Conservation (phyloP, 805 yeast species). For the Lipomyces anomalus region DNA sequence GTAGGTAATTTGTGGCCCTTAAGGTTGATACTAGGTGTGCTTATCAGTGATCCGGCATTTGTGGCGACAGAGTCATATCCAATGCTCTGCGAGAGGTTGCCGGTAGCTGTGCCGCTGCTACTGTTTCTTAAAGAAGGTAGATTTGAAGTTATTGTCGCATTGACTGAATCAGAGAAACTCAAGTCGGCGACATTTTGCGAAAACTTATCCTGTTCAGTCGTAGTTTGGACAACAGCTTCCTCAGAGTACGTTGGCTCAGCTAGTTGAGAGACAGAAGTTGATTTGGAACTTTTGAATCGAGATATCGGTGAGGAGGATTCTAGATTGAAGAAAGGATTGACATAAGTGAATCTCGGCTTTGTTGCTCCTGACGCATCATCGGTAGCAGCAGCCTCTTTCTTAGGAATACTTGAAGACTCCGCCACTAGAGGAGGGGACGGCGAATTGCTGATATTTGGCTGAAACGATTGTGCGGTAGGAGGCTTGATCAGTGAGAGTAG, state of each 20-base stretch:
- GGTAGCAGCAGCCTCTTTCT: too few species aligned
- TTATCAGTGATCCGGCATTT: neutral
- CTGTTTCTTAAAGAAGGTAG: neutral
- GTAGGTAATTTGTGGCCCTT: neutral
- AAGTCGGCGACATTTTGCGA: too few species aligned
- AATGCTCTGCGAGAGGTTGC: neutral
- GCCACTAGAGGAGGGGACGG: too few species aligned
- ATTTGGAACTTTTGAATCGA: neutral
- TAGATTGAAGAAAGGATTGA: constrained; percentile 15
- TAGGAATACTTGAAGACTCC: too few species aligned
- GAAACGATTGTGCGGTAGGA: too few species aligned
- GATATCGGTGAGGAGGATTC: constrained; percentile 9
- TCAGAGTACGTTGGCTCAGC: too few species aligned
- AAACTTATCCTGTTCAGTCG: too few species aligned
- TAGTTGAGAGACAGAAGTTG: constrained; percentile 3
- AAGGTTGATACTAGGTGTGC: neutral
- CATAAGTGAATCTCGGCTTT: constrained; percentile 17
- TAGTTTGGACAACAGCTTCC: too few species aligned
- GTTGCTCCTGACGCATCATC: too few species aligned
- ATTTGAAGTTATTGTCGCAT: neutral
- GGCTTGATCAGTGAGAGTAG: too few species aligned
- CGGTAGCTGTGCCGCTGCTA: neutral
- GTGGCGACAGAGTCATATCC: neutral
- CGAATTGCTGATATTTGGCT: too few species aligned
- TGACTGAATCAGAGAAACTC: too few species aligned